Conservation (phyloP, 768 basidiomycete species). For the Leccinum olivaceopallidum region DNA sequence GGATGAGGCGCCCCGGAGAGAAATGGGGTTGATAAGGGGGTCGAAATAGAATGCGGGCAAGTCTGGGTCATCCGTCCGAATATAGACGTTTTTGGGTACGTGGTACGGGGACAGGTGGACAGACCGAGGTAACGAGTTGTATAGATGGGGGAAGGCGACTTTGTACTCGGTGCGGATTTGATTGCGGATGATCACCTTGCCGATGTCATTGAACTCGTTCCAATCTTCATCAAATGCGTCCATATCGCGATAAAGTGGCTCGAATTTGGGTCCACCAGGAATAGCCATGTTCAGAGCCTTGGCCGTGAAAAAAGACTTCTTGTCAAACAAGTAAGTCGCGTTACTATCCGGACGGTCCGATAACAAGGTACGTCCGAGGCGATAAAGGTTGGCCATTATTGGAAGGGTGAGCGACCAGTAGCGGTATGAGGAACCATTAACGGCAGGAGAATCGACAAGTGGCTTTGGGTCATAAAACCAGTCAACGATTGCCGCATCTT, state of each 20-base stretch:
- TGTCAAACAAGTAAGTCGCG: slow-evolving; percentile 93
- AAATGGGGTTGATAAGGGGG: slow-evolving; percentile 96
- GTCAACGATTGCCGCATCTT: slow-evolving; percentile 88
- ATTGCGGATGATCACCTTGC: slow-evolving; percentile 99
- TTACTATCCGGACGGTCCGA: slow-evolving; percentile 93
- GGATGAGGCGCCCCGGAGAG: slow-evolving; percentile 68
- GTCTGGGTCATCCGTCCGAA: slow-evolving; percentile 99
- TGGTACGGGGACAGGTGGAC: slow-evolving; percentile 94
- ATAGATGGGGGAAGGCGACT: slow-evolving; percentile 97
- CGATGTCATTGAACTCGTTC: slow-evolving; percentile 99
- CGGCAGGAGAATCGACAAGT: slow-evolving; percentile 81
- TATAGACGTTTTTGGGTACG: slow-evolving; percentile 95
- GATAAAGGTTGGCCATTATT: slow-evolving; percentile 95
- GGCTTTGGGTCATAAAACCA: slow-evolving; percentile 99
- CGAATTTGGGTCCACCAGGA: slow-evolving; percentile 98
- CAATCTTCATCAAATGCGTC: slow-evolving; percentile 98
- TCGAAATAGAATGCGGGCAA: slow-evolving; percentile 99
- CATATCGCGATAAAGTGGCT: slow-evolving; percentile 96
- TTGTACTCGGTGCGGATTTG: slow-evolving; percentile 99
- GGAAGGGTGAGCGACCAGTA: slow-evolving; percentile 94
- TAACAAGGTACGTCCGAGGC: slow-evolving; percentile 89
- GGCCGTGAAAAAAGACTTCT: slow-evolving; percentile 96
- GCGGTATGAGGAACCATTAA: slow-evolving; percentile 92
- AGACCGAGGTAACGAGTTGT: slow-evolving; percentile 96
- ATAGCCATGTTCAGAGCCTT: slow-evolving; percentile 97